Conservation (phyloP, 495 filamentous ascomycete genomes). For the Penicillium odoratum region DNA sequence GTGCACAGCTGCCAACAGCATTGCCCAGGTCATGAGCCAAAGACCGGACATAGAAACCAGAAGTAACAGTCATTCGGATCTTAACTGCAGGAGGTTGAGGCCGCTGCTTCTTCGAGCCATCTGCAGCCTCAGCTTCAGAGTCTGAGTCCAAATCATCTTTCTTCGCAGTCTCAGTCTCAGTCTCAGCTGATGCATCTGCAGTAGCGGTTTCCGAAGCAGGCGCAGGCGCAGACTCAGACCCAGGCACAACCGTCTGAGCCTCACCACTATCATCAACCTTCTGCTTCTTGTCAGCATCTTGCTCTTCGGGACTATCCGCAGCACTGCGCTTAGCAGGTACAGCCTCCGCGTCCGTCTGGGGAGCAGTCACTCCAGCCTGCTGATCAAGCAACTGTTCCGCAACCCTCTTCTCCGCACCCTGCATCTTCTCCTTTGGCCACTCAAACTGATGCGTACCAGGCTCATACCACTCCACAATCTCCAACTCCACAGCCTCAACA, state of each 20-base stretch:
- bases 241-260: constrained; percentile 11
- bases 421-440: constrained; percentile 75
- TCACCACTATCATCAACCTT: constrained; percentile 34
- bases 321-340: constrained; percentile 34
- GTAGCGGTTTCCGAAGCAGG: constrained; percentile 20
- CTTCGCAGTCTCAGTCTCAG: not conserved
- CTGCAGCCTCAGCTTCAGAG: not conserved
- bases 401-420: constrained; percentile 65
- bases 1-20: constrained; percentile 73
- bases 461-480: constrained; percentile 85
- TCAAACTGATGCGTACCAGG: constrained; percentile 70
- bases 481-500: constrained; percentile 72
- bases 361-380: constrained; percentile 27
- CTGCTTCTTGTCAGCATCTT: constrained; percentile 36
- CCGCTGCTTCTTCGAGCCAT: constrained; percentile 20
- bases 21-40: constrained; percentile 89
- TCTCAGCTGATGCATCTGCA: constrained; percentile 1
- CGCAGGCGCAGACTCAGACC: constrained; percentile 21
- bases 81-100: constrained; percentile 66
- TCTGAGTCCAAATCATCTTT: not conserved
- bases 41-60: constrained; percentile 95
- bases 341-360: constrained; percentile 23
- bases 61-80: constrained; percentile 88
- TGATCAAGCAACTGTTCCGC: constrained; percentile 66
- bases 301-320: constrained; percentile 26